Evolutionary conservation across 2,329 filamentous ascomycete genomes (phyloP).

Genomic region (Botryotinia narcissicola): DNA sequence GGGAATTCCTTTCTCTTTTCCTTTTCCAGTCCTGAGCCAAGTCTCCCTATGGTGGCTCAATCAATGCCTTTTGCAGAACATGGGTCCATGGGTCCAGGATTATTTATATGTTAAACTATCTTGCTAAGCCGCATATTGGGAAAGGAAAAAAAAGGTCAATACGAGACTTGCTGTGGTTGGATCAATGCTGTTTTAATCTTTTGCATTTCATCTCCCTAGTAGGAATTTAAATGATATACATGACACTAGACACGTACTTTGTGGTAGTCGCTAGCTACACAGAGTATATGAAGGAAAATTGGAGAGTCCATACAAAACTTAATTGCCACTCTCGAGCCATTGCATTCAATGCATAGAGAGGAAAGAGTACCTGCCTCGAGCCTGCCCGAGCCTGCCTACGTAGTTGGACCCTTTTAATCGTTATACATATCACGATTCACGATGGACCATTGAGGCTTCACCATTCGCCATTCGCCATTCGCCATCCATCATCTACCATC

Average conservation of each 20-base stretch:
- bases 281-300: background rate
- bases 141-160: background rate
- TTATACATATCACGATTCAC: background rate
- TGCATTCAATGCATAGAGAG: background rate
- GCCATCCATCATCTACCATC: too few relatives aligned
- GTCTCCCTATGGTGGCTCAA: background rate
- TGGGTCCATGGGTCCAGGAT: background rate
- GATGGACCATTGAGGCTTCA: background rate
- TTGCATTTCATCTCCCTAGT: background rate
- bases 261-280: too few relatives aligned
- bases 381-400: background rate
- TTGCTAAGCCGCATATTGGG: conserved; percentile 3
- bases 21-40: background rate
- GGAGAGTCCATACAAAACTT: background rate
- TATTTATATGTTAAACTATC: background rate
- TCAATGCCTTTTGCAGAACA: background rate
- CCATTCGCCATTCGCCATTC: background rate
- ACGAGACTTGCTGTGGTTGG: background rate
- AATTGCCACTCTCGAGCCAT: background rate
- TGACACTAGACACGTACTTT: background rate
- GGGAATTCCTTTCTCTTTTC: background rate
- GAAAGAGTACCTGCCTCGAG: background rate
- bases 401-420: background rate
- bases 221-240: background rate
- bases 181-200: conserved; percentile 8